phyloP scores from a whole-genome alignment of 2,329 filamentous ascomycete genomes.

The Chaetomium strumarium region DNA sequence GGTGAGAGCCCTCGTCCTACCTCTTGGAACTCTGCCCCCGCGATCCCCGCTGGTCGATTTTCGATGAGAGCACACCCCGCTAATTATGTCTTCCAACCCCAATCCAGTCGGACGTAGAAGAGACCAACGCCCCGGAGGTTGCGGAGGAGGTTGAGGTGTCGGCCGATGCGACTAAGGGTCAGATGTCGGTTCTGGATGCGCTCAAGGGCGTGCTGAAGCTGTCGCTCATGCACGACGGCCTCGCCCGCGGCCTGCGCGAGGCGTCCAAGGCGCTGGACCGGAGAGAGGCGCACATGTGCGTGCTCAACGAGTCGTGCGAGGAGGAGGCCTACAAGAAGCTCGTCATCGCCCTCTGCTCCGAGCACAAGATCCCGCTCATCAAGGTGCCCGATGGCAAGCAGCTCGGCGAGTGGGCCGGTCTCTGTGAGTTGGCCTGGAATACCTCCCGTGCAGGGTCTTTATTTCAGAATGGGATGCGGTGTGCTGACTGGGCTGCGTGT shows the following conservation, averaged over 20 bases:
- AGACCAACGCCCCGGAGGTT: constrained; percentile 82
- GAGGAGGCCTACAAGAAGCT: constrained; percentile 99
- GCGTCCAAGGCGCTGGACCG: constrained; percentile 98
- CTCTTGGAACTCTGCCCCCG: background rate
- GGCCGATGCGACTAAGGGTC: constrained; percentile 82
- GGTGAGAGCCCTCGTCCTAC: constrained; percentile 40
- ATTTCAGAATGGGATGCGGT: too few relatives aligned
- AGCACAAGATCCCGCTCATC: constrained; percentile 99
- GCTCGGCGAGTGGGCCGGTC: constrained; percentile 98
- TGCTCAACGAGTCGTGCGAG: constrained; percentile 99
- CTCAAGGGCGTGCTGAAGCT: constrained; percentile 99
- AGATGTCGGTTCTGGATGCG: constrained; percentile 97
- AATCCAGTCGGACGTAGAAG: constrained; percentile 98
- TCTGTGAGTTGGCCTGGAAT: constrained; percentile 65
- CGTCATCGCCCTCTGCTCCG: constrained; percentile 94
- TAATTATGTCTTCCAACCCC: constrained; percentile 15
- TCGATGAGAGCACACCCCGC: constrained; percentile 14
- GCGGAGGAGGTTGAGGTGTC: constrained; percentile 90
- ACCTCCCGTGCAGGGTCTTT: background rate
- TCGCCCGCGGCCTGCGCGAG: constrained; percentile 96
- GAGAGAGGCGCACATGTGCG: constrained; percentile 99
- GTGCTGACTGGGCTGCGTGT: constrained; percentile 14
- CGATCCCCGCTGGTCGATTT: background rate
- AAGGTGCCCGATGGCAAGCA: constrained; percentile 99
- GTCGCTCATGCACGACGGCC: constrained; percentile 98